Evolutionary conservation across 1,284 basidiomycete species (phyloP), one percentile per base, ranked within the genome.

Genomic region (Leccinum fallax): DNA sequence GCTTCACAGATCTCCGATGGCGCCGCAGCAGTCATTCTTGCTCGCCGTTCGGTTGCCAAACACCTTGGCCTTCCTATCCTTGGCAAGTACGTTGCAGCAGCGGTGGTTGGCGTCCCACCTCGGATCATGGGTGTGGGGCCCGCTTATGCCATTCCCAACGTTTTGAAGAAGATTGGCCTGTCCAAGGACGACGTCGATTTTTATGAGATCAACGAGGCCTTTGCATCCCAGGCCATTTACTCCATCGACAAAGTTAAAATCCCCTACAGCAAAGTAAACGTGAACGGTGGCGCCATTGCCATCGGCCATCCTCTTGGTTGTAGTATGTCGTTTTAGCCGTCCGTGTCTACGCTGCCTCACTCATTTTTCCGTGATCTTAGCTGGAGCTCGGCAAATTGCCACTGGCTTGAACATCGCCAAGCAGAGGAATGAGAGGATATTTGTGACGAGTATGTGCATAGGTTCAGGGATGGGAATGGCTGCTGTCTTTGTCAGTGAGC

Each of bases 1-100:
- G 94, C 95, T 2, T 95, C 92, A 26, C 96, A 98, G 76, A 88
- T 99, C 54, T 95, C 94, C n/a, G 97, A 99, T 72, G 97, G 97
- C 64, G 97, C 97, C 24, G 95, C 96, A 55, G 96, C 96, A 0
- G 95, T 98, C 55, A 79, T 99, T 60, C 88, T 98, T 61, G 85
- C 94, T 38, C 86, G 94, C 63, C 88, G 97, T 61, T 92, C 90
- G 30, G 85, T 90, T 40, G 97, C 97, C 19, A 90, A 92, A 78
- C 91, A 90, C 72, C 89, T 97, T 65, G 92, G 93, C 51, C 84
- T 99, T 43, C 94, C 95, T 53, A 92, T 99, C 72, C 65, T 97
- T 61, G 97, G 94, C 79, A 98, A 98, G 81, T 98, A 88, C 75
- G 88, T 96, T 72, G 84, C 84, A 48, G 87, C 90, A 7, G 81